These are phyloP conservation scores for Calonectria pseudoreteaudii DNA, from an alignment of 2,329 filamentous ascomycete species.

Conservation along the genomic window DNA sequence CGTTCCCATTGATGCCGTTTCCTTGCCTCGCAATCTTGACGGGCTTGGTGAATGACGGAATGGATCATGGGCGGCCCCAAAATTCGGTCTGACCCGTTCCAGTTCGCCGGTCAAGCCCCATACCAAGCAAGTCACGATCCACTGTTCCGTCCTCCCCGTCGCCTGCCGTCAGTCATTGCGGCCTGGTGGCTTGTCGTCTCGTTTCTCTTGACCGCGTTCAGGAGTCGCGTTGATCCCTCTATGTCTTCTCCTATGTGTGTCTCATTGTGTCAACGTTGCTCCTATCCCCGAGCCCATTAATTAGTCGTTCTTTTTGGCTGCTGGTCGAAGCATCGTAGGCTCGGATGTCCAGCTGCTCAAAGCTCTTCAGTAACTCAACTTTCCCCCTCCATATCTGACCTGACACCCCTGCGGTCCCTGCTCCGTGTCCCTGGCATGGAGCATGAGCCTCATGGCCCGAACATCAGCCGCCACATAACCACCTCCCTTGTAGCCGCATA, in stretches of 20 bases:
- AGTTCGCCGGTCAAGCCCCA: constrained; percentile 9
- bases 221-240: background rate
- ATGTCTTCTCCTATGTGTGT: background rate
- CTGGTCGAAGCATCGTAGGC: constrained; percentile 1
- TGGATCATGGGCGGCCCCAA: constrained; percentile 6
- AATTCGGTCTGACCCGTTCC: constrained; percentile 9
- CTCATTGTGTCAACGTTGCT: background rate
- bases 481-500: background rate
- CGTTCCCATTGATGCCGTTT: constrained; percentile 20
- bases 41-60: constrained; percentile 6
- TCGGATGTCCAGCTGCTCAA: constrained; percentile 18
- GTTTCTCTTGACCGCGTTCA: background rate
- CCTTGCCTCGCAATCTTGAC: constrained; percentile 9
- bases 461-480: constrained; percentile 14
- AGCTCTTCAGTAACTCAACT: background rate
- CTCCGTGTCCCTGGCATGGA: constrained; percentile 9
- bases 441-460: constrained; percentile 21
- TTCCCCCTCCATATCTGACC: background rate
- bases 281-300: background rate
- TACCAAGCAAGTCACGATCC: constrained; percentile 16
- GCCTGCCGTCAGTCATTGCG: background rate
- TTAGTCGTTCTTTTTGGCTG: background rate
- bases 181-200: background rate
- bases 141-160: background rate
- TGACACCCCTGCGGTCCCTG: constrained; percentile 7